phyloP scores from a whole-genome alignment of 2,329 filamentous ascomycete genomes.

The Verticillium isaacii region DNA sequence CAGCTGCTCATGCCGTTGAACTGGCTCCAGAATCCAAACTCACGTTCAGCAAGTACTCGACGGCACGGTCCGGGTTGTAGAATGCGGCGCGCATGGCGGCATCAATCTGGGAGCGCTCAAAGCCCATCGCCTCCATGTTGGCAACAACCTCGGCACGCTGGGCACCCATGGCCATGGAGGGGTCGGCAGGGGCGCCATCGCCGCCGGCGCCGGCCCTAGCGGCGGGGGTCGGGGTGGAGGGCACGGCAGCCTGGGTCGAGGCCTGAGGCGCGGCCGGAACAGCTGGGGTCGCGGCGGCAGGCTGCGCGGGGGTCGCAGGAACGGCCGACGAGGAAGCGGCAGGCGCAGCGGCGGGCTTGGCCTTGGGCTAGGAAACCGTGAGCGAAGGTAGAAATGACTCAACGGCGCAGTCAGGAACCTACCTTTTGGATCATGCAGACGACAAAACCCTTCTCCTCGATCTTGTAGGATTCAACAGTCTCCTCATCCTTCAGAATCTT shows the following conservation, averaged over 20 bases:
- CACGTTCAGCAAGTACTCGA: constrained; percentile 90
- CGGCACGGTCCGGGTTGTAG: constrained; percentile 94
- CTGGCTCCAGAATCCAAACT: constrained; percentile 24
- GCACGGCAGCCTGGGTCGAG: constrained; percentile 39
- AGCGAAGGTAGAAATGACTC: not conserved
- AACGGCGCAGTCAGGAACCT: constrained; percentile 18
- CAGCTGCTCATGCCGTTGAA: not conserved
- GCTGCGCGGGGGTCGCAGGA: constrained; percentile 58
- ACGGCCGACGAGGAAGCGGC: constrained; percentile 54
- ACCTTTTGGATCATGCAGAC: constrained; percentile 99
- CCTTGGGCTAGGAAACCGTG: constrained; percentile 36
- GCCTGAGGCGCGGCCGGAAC: constrained; percentile 43
- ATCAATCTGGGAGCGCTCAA: constrained; percentile 82
- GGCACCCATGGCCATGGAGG: constrained; percentile 78
- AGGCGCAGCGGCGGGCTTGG: constrained; percentile 59
- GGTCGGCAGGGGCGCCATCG: constrained; percentile 51
- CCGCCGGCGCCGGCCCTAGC: constrained; percentile 39
- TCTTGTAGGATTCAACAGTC: constrained; percentile 93
- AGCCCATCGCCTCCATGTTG: constrained; percentile 98
- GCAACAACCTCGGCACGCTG: constrained; percentile 78
- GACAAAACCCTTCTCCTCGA: constrained; percentile 98
- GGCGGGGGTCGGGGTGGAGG: constrained; percentile 52
- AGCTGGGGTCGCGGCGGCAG: constrained; percentile 44
- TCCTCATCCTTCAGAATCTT: constrained; percentile 99
- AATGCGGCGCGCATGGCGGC: constrained; percentile 93